Conservation (phyloP, 345 rosid species). For the Aquilaria yunnanensis region DNA sequence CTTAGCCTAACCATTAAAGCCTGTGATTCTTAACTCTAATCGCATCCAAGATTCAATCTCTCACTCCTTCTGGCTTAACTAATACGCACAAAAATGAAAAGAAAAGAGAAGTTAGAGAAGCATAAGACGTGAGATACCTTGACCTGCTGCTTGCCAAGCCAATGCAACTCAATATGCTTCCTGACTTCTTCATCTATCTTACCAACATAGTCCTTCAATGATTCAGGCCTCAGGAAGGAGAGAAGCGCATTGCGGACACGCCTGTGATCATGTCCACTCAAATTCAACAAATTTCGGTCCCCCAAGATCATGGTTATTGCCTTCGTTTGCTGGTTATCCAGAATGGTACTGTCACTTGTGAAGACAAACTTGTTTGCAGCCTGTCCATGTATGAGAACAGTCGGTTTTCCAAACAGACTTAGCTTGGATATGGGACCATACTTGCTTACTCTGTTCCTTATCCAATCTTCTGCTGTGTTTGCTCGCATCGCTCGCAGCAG, state of each 20-base stretch:
- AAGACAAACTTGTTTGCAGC: slow-evolving; percentile 49
- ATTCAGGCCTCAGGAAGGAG: slow-evolving; percentile 47
- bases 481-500: slow-evolving; percentile 38
- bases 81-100: too few relatives aligned
- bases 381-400: slow-evolving; percentile 39
- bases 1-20: too few relatives aligned
- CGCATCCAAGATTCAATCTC: too few relatives aligned
- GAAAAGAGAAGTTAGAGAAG: background rate
- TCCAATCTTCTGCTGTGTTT: slow-evolving; percentile 39
- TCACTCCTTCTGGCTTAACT: too few relatives aligned
- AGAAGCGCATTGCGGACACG: slow-evolving; percentile 35
- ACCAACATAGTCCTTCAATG: slow-evolving; percentile 45
- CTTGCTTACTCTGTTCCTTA: slow-evolving; percentile 23
- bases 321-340: slow-evolving; percentile 26
- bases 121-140: slow-evolving; percentile 12
- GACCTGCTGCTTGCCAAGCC: slow-evolving; percentile 39
- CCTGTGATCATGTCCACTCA: slow-evolving; percentile 39
- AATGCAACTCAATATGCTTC: slow-evolving; percentile 32
- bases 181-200: slow-evolving; percentile 47
- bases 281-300: slow-evolving; percentile 24
- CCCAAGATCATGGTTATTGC: slow-evolving; percentile 31
- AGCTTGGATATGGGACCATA: slow-evolving; percentile 49
- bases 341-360: slow-evolving; percentile 18
- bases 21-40: too few relatives aligned
- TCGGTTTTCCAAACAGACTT: slow-evolving; percentile 38